Evolutionary conservation across 1,284 basidiomycete species (phyloP).

Genomic region (Filobasidium uniguttulatum): DNA sequence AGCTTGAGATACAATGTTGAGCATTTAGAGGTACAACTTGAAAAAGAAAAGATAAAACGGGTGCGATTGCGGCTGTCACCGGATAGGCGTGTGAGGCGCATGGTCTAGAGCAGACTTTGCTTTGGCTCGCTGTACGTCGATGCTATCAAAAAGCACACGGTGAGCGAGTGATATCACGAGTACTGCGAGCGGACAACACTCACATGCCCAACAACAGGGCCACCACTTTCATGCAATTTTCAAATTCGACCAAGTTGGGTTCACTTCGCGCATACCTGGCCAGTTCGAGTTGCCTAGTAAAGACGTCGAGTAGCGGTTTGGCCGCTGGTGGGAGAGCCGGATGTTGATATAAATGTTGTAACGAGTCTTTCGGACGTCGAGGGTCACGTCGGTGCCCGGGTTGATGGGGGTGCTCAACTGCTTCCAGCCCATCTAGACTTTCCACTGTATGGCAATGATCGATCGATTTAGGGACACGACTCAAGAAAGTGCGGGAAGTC

Average conservation of each 20-base stretch:
- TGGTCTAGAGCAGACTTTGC: too few species aligned
- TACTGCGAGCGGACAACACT: constrained; percentile 15
- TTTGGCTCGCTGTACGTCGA: background rate
- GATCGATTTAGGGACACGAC: background rate
- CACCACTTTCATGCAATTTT: constrained; percentile 50
- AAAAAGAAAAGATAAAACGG: too few species aligned
- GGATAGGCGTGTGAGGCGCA: too few species aligned
- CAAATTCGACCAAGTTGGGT: constrained; percentile 56
- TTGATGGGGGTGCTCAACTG: constrained; percentile 5
- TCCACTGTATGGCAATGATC: constrained; percentile 3
- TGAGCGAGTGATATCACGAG: background rate
- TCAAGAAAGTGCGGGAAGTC: background rate
- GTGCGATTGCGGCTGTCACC: too few species aligned
- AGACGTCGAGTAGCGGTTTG: constrained; percentile 36
- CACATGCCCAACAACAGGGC: constrained; percentile 48
- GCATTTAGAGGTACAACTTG: too few species aligned
- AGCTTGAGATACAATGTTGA: too few species aligned
- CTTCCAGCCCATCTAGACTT: constrained; percentile 11
- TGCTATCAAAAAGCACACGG: background rate
- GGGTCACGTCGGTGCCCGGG: constrained; percentile 46
- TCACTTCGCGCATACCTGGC: constrained; percentile 52
- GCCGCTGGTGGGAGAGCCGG: constrained; percentile 55
- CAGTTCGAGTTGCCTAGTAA: constrained; percentile 61
- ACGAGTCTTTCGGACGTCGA: constrained; percentile 51
- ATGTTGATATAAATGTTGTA: constrained; percentile 52